These are phyloP conservation scores for Boletus subcaerulescens DNA, from an alignment of 768 basidiomycete species.

Conservation along the genomic window DNA sequence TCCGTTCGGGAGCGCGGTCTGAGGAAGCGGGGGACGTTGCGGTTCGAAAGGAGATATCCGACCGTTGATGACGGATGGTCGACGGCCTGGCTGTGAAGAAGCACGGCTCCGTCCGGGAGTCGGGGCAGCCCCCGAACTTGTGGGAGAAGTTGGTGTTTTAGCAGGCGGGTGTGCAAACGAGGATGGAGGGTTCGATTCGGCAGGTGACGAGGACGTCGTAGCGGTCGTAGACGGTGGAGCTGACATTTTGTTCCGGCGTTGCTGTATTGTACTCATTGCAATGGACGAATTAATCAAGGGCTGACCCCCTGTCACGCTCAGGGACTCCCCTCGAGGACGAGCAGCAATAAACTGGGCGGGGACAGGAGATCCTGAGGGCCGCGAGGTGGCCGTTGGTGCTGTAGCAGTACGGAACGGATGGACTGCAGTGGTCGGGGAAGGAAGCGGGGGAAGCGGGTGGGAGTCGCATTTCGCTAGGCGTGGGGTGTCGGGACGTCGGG, in stretches of 20 bases:
- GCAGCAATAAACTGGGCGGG: conserved; percentile 39
- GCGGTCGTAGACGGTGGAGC: conserved; percentile 45
- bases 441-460: conserved; percentile 67
- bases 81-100: conserved; percentile 73
- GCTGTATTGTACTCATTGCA: conserved; percentile 61
- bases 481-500: conserved; percentile 40
- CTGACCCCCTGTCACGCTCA: conserved; percentile 35
- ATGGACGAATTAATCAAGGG: conserved; percentile 58
- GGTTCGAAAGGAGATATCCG: conserved; percentile 50
- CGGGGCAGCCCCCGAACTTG: conserved; percentile 35
- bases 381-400: conserved; percentile 16
- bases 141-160: conserved; percentile 38
- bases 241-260: conserved; percentile 64
- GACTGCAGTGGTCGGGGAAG: conserved; percentile 40
- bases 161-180: conserved; percentile 31
- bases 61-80: conserved; percentile 56
- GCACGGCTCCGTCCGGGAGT: conserved; percentile 56
- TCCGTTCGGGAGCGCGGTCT: conserved; percentile 36
- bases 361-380: conserved; percentile 50
- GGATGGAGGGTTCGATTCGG: conserved; percentile 37
- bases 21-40: conserved; percentile 52
- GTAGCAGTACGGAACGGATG: conserved; percentile 30
- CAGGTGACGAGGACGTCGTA: conserved; percentile 31
- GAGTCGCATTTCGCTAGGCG: conserved; percentile 48
- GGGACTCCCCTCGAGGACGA: conserved; percentile 55